Evolutionary conservation across 2,329 filamentous ascomycete genomes (phyloP), one percentile per base, ranked within the genome.

Genomic region (Trichophyton benhamiae): DNA sequence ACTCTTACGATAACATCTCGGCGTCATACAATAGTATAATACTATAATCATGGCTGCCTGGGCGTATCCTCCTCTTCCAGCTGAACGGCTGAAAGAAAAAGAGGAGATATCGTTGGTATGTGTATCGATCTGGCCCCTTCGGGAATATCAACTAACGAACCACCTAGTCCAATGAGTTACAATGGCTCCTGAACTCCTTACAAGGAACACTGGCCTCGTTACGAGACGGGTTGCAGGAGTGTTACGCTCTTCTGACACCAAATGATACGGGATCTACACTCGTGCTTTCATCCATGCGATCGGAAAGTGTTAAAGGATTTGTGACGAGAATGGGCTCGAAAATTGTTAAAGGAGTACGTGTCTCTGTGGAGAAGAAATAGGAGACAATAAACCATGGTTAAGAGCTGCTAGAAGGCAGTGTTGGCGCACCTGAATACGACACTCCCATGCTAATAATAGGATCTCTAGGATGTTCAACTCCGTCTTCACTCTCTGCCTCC

Each of bases 291-390:
- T 95, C 91, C 13, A 82, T 87, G 61, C 84, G 91, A 61, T 92
- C 89, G 61, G 94, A 99, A 77, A 85, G 83, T 66, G 85, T 97
- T 65, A 99, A 99, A 74, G 94, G 94, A 17, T 89, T 90, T 68
- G 84, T 97, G 63, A 97, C 92, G 0, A 84, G 94, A 60, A 84
- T 95, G 41, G 94, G 94, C 44, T 89, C 89, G n/a, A 85, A 87
- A 59, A 87, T 99, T 65, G 87, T 95, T 65, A 96, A 95, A 73
- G 92, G 91, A 66, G 89, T 91, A 79, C 68, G 86, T 80, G 15
- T 58, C 1, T 25, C 6, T 20, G 13, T 30, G 49, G 5, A n/a
- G 27, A 53, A n/a, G 27, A 53, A 13, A n/a, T 25, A 5, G 8
- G 13, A 48, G n/a, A 48, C 22, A 1, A 48, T 48, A 22, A 38